Conservation (phyloP, 441 rosid genomes). For the Dalechampia spathulata region DNA sequence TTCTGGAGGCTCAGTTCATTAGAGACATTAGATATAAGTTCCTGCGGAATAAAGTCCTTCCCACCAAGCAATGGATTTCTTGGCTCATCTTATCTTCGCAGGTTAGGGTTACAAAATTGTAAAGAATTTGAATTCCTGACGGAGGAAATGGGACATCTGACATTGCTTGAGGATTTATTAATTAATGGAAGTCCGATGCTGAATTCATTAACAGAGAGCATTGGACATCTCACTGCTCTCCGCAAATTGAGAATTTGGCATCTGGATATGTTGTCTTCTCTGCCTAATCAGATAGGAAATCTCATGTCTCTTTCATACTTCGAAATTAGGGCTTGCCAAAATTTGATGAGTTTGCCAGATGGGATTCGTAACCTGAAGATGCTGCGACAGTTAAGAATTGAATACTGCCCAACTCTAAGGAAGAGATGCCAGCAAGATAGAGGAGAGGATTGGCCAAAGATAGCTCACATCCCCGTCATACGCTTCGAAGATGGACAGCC, state of each 20-base stretch:
- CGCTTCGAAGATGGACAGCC: neutral
- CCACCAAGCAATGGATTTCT: neutral
- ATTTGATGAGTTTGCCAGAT: slow-evolving; percentile 14
- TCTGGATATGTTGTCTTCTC: slow-evolving; percentile 7
- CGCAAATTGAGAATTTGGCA: neutral
- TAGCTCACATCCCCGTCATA: slow-evolving; percentile 10
- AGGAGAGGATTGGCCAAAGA: slow-evolving; percentile 15
- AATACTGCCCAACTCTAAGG: neutral
- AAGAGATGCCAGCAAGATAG: neutral
- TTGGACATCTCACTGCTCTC: slow-evolving; percentile 13
- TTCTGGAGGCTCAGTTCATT: slow-evolving; percentile 6
- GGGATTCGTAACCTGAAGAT: slow-evolving; percentile 4
- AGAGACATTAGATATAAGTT: accelerated
- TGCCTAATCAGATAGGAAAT: slow-evolving; percentile 7
- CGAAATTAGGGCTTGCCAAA: accelerated
- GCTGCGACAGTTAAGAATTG: neutral
- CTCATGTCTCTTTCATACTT: neutral
- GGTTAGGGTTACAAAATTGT: accelerated
- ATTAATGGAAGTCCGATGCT: neutral
- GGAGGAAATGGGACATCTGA: neutral
- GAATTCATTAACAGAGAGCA: slow-evolving; percentile 4
- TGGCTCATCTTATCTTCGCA: slow-evolving; percentile 4
- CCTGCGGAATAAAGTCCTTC: neutral
- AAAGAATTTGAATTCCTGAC: neutral
- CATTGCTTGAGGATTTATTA: neutral